Base-by-base conservation (phyloP, 768 basidiomycete genomes). In the Hericium rajendrae region DNA sequence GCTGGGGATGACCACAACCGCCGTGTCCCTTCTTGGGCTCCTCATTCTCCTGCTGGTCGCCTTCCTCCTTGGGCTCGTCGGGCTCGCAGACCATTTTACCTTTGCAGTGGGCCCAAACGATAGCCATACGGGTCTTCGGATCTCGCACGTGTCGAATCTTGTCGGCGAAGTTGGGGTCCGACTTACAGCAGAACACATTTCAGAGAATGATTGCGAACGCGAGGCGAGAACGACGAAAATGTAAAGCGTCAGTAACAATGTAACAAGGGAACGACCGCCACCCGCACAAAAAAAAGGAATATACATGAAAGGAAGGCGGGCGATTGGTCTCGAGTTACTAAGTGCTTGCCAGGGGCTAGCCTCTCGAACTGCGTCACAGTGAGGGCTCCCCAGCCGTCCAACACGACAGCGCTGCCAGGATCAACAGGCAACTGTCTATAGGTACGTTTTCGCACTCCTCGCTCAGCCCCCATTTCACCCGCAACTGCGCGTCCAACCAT, bases 391-490 rank as follows among this genome's bases (percentile, higher is more conserved):
- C 61, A 74, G 62, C 74, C 72, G 74, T 75, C 69, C 64, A 73
- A 73, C 80, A 60, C 65, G 60, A 62, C 60, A 64, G 57, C 62
- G 65, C 77, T 75, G 72, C 73, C 59, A 71, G 66, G 65, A 69
- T 65, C 62, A 68, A 69, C 67, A 66, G 53, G 63, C 66, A 50
- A 38, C 60, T 62, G 62, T 50, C 59, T 43, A 60, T 62, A 56
- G 58, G 53, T 56, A 62, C 62, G 74, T 78, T 81, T 84, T 83
- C 83, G 83, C 88, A 86, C 88, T 89, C 83, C 88, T 91, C 90
- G 88, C 88, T 91, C 90, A 83, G 88, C 88, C 88, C 89, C 90
- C 91, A 85, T 92, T 92, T 92, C 90, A 92, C 90, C 90, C 88
- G 78, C 84, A 78, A 74, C 86, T 81, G 77, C 84, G 86, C 84